Evolutionary conservation across 192 early-diverging fungal genomes (phyloP).

Genomic region (Rhizophlyctis rosea): DNA sequence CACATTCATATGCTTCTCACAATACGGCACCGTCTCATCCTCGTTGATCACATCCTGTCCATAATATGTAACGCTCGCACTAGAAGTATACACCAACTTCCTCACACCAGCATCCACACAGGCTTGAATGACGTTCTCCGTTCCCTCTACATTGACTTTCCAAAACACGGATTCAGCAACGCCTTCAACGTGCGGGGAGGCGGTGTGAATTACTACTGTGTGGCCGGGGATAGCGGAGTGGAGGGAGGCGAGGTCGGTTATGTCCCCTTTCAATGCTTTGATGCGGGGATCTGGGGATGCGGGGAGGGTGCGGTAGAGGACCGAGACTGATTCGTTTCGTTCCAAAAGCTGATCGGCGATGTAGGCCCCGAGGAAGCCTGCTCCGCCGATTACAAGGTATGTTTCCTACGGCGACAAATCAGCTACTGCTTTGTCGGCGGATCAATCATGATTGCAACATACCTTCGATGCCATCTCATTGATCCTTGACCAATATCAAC

Average conservation of each 20-base stretch:
- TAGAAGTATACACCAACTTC: constrained; percentile 81
- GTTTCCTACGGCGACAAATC: no score
- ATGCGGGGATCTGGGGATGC: constrained; percentile 26
- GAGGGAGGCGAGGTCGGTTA: constrained; percentile 52
- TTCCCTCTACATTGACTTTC: constrained; percentile 78
- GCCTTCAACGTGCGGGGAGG: constrained; percentile 80
- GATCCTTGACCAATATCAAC: no score
- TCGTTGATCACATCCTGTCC: constrained; percentile 73
- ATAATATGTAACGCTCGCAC: constrained; percentile 87
- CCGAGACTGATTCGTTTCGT: constrained; percentile 58
- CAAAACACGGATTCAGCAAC: constrained; percentile 64
- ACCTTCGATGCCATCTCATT: no score
- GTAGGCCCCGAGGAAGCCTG: constrained; percentile 82
- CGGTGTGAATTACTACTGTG: constrained; percentile 83
- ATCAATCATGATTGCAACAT: no score
- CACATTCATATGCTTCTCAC: constrained; percentile 68
- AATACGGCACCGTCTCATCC: constrained; percentile 76
- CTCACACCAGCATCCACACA: constrained; percentile 62
- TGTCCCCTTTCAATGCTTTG: constrained; percentile 54
- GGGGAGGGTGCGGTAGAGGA: constrained; percentile 85
- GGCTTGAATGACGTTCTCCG: constrained; percentile 73
- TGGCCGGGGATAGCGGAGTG: constrained; percentile 57
- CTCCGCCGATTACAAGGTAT: constrained; percentile 61
- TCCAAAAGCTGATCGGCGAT: constrained; percentile 72
- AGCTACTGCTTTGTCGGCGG: no score